Conservation (phyloP, 495 filamentous ascomycete species). For the Aspergillus sclerotioniger region DNA sequence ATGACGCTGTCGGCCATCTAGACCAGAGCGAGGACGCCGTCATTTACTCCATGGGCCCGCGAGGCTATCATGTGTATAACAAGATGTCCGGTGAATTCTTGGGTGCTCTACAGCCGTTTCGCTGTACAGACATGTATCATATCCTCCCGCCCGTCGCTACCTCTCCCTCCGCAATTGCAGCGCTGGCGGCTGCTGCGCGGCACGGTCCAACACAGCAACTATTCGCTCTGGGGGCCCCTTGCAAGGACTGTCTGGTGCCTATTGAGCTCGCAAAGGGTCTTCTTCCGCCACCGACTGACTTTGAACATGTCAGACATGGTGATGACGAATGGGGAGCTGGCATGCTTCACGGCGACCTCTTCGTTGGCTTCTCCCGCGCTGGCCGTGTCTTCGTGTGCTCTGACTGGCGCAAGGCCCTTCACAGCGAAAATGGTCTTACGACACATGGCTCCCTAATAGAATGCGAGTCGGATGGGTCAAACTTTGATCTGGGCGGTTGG, state of each 20-base stretch:
- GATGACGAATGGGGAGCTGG: conserved; percentile 43
- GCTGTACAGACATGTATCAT: conserved; percentile 31
- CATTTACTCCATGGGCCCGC: conserved; percentile 39
- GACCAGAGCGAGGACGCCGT: conserved; percentile 38
- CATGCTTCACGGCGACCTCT: conserved; percentile 36
- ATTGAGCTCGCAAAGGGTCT: conserved; percentile 28
- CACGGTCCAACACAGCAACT: conserved; percentile 16
- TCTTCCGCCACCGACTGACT: conserved; percentile 25
- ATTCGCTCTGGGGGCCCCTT: conserved; percentile 14
- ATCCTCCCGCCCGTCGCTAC: conserved; percentile 24
- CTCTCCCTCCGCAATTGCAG: conserved; percentile 16
- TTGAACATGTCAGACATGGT: conserved; percentile 27
- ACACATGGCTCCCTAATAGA: conserved; percentile 32
- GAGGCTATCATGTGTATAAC: conserved; percentile 35
- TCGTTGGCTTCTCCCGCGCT: conserved; percentile 38
- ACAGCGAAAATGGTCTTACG: conserved; percentile 16
- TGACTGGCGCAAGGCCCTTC: conserved; percentile 37
- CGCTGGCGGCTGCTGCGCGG: conserved; percentile 21
- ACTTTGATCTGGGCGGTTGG: conserved; percentile 42
- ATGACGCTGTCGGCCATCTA: conserved; percentile 35
- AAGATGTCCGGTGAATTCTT: conserved; percentile 31
- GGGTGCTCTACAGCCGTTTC: conserved; percentile 31
- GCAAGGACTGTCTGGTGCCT: conserved; percentile 25
- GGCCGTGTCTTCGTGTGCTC: conserved; percentile 41
- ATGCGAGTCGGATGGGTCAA: conserved; percentile 35